Percentiles rank a stretch among this genome's conserved stretches.
These are phyloP conservation scores for Phytophthora brassicae DNA, from an alignment of 352 stramenopile genomes.

Conservation along the genomic window DNA sequence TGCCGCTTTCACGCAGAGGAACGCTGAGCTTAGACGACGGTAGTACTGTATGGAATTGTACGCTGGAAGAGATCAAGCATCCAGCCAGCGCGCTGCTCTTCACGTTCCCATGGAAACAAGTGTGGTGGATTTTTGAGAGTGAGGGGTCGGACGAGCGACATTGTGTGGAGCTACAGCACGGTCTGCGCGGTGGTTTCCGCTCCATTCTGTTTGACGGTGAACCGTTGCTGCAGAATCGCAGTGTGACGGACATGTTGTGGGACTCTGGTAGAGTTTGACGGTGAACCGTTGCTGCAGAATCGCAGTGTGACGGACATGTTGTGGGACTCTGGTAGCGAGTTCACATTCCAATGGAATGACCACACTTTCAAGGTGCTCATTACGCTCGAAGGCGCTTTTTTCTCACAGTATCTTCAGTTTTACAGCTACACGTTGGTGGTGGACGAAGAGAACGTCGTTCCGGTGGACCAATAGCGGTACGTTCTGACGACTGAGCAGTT, in stretches of 20 bases:
- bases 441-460: constrained; percentile 71
- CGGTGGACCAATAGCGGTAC: constrained; percentile 31
- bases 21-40: constrained; percentile 50
- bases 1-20: constrained; percentile 65
- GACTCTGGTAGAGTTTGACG: constrained; percentile 78
- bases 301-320: constrained; percentile 72
- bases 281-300: constrained; percentile 62
- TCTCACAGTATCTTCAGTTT: constrained; percentile 84
- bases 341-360: constrained; percentile 60
- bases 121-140: constrained; percentile 83
- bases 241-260: constrained; percentile 75
- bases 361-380: constrained; percentile 82
- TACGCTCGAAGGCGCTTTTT: constrained; percentile 78
- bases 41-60: constrained; percentile 57
- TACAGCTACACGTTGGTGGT: constrained; percentile 83
- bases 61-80: constrained; percentile 85
- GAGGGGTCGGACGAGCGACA: constrained; percentile 51
- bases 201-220: constrained; percentile 74
- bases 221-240: constrained; percentile 64
- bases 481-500: background rate
- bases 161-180: constrained; percentile 79
- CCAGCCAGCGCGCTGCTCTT: constrained; percentile 72
- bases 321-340: constrained; percentile 80
- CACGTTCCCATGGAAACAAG: constrained; percentile 86
- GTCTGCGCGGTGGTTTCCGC: constrained; percentile 71